Percentiles rank a stretch among this genome's conserved stretches.
Conservation (phyloP, 2,329 filamentous ascomycete genomes). For the Nothophoma quercina region DNA sequence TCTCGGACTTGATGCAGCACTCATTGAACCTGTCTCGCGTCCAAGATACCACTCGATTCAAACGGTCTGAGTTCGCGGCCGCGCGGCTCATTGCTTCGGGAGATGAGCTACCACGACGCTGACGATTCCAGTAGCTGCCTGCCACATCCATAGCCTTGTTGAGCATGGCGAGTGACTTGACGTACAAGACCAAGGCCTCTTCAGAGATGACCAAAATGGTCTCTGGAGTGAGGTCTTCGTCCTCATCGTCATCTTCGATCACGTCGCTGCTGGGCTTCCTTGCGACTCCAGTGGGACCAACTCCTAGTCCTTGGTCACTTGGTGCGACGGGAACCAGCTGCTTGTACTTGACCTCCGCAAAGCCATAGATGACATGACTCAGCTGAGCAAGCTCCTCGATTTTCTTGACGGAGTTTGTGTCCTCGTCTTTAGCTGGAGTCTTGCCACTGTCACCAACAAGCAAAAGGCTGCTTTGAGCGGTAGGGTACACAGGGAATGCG, state of each 20-base stretch:
- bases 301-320: constrained; percentile 72
- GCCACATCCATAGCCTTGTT: constrained; percentile 97
- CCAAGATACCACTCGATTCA: constrained; percentile 97
- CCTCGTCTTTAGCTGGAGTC: constrained; percentile 73
- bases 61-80: constrained; percentile 67
- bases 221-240: constrained; percentile 79
- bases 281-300: constrained; percentile 59
- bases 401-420: constrained; percentile 75
- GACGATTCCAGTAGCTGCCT: constrained; percentile 88
- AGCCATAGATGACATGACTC: constrained; percentile 95
- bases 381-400: constrained; percentile 93
- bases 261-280: constrained; percentile 55
- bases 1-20: constrained; percentile 92
- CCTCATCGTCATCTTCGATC: constrained; percentile 59
- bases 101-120: constrained; percentile 66
- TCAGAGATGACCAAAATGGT: constrained; percentile 88
- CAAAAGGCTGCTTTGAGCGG: constrained; percentile 73
- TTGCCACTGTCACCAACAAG: constrained; percentile 69
- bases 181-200: constrained; percentile 93
- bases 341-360: constrained; percentile 98
- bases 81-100: constrained; percentile 49
- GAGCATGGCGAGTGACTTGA: constrained; percentile 89
- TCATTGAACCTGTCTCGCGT: constrained; percentile 94
- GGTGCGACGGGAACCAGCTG: constrained; percentile 91
- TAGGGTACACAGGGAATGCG: constrained; percentile 85